Evolutionary conservation across 441 rosid species (phyloP).

Genomic region (Adansonia madagascariensis): DNA sequence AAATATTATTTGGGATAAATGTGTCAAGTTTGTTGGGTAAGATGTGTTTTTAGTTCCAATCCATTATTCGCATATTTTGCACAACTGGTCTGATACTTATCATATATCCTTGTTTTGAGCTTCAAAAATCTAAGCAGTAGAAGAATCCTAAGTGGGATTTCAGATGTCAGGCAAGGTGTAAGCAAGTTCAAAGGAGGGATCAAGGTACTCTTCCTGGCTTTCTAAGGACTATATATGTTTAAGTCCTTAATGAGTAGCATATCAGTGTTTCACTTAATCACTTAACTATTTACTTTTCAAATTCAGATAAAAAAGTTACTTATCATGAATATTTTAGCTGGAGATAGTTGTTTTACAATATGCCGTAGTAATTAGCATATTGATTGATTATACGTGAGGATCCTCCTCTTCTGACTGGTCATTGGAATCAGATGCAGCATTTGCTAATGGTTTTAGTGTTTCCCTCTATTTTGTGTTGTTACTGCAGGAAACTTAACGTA

Average conservation of each 20-base stretch:
- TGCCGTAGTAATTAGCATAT: not conserved
- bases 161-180: slow-evolving; percentile 9
- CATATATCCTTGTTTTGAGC: slow-evolving; percentile 11
- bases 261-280: not conserved
- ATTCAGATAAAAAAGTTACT: not conserved
- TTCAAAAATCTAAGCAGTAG: slow-evolving; percentile 16
- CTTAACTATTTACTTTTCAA: not conserved
- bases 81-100: not conserved
- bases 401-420: not conserved
- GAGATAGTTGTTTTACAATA: not conserved
- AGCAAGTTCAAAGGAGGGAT: slow-evolving; percentile 20
- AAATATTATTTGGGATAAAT: not conserved
- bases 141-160: slow-evolving; percentile 14
- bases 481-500: slow-evolving; percentile 24
- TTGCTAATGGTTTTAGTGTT: slow-evolving; percentile 4
- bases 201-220: slow-evolving; percentile 10
- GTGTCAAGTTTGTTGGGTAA: not conserved
- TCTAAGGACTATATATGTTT: not conserved
- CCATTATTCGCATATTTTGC: not conserved
- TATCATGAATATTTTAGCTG: not conserved
- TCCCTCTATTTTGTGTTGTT: slow-evolving; percentile 19
- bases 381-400: slow-evolving; percentile 3
- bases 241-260: not conserved
- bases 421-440: not conserved
- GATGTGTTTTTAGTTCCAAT: not conserved